Percentiles rank a stretch among this genome's conserved stretches.
Evolutionary conservation across 129 eudicot species (phyloP).

Genomic region (Artemisia argyi): DNA sequence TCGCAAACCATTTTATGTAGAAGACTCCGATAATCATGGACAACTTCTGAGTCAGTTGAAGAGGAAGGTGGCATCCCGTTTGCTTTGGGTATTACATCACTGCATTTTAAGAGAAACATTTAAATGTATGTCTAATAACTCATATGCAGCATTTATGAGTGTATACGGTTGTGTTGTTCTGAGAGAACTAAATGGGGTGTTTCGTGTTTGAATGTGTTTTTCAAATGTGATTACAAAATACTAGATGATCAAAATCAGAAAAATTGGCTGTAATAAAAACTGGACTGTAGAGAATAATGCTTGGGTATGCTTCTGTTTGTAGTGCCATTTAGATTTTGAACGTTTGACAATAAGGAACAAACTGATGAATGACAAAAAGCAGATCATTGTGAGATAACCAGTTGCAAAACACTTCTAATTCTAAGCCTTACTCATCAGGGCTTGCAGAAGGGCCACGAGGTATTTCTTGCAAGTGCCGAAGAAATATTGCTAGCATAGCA

Average conservation of each 20-base stretch:
- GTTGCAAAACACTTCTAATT: neutral
- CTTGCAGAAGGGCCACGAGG: slow-evolving; percentile 96
- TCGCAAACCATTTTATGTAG: slow-evolving; percentile 84
- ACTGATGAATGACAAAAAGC: neutral
- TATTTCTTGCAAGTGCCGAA: slow-evolving; percentile 86
- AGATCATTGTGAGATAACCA: neutral
- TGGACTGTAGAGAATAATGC: neutral
- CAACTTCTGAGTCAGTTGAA: slow-evolving; percentile 45
- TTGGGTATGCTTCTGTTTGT: neutral
- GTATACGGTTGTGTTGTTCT: neutral
- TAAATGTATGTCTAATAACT: slow-evolving; percentile 17
- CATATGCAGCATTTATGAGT: slow-evolving; percentile 3
- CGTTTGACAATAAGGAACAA: neutral
- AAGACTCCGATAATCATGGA: slow-evolving; percentile 56
- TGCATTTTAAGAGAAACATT: slow-evolving; percentile 32
- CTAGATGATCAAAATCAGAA: no score
- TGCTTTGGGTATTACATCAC: slow-evolving; percentile 58
- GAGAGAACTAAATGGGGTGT: neutral
- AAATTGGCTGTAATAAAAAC: neutral
- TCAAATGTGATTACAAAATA: neutral
- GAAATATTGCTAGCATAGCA: slow-evolving; percentile 87
- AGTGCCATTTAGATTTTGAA: neutral
- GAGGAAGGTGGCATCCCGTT: slow-evolving; percentile 64
- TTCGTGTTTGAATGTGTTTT: neutral
- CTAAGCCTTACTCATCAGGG: slow-evolving; percentile 74